Base-by-base conservation (phyloP, 2,329 filamentous ascomycete species). In the Sporothrix pallida region DNA sequence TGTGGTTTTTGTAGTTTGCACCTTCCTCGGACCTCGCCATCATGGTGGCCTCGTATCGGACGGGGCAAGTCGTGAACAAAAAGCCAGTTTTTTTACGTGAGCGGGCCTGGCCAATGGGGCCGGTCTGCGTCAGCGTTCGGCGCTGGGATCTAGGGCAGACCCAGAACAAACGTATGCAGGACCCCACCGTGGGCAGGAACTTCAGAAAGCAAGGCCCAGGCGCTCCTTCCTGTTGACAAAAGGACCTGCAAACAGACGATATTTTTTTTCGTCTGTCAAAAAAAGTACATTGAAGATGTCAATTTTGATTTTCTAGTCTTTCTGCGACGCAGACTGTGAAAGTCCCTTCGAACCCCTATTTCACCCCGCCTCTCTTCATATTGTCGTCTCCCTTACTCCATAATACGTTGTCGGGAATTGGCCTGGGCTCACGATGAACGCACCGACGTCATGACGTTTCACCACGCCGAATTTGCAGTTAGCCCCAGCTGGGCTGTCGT, bases 101-200 rank as follows among this genome's bases (percentile, higher is more conserved):
- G 60, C 12, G 17, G 8, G 17, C 60, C 60, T 26, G 42, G 62
- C 62, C 42, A 48, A 65, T 65, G 60, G 42, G 62, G n/a, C 62
- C 62, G n/a, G 60, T 26, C 62, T 67, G 62, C 62, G 62, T 67
- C 62, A 67, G 62, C 62, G 42, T 46, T 67, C 42, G n/a, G 62
- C 37, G 62, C n/a, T 67, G 42, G 62, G 20, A 15, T 10, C 60
- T 31, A 42, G 60, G 1, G 17, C 42, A 46, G 12, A 10, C 15
- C 56, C 56, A 42, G 31, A 10, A 42, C 26, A 8, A 15, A 58
- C 8, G 62, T 42, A 65, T 46, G 60, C 62, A 67, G 62, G 62
- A 67, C 62, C 62, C 62, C 62, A 67, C 62, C 10, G 42, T 6
- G 42, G 37, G 62, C 62, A 46, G 42, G 62, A n/a, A 17, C 13